Evolutionary conservation across 2,329 filamentous ascomycete species (phyloP), one percentile per base, ranked within the genome.

Genomic region (Diaporthe vexans): DNA sequence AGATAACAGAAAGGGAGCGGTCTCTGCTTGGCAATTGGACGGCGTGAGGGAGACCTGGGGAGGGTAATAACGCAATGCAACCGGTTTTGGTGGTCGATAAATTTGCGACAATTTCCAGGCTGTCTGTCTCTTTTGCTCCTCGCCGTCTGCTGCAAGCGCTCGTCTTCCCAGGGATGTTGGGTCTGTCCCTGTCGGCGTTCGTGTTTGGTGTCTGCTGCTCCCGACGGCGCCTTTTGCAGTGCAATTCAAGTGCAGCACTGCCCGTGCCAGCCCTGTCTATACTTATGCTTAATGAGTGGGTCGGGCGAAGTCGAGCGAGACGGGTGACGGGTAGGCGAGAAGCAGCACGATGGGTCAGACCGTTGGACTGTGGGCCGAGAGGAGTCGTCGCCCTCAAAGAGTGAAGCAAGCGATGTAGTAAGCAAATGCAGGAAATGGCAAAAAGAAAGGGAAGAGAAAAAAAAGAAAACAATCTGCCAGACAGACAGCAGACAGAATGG

Each of bases 251-350:
- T 24, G 58, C 56, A 61, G 57, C 51, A 19, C 46, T 43, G 69
- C 17, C 43, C 57, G 69, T 63, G 56, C 57, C 69, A 63, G 69
- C 69, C 46, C 69, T 63, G 56, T 63, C 57, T 72, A 43, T 71
- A 37, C 11, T 71, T 63, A 72, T 72, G 69, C 69, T 72, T 72
- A 72, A 63, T 72, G 43, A 52, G 69, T 72, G 69, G 69, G 69
- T 63, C 69, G 46, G 29, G 15, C 29, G 15, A 26, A 40, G 67
- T 54, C 46, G 33, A 37, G 40, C 15, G 33, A 15, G 43, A 35
- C 69, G 33, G 35, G 48, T 24, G 33, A 29, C 11, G 24, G 15
- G n/a, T 33, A 52, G 40, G 56, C 54, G n/a, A 59, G 58, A 40
- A 59, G 56, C 69, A 59, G 24, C n/a, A 71, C 56, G 43, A 71